A percentile compares a stretch with the other conserved stretches of the same genome.
Conservation (phyloP, 192 early-diverging fungal genomes). For the Geosiphon pyriformis region DNA sequence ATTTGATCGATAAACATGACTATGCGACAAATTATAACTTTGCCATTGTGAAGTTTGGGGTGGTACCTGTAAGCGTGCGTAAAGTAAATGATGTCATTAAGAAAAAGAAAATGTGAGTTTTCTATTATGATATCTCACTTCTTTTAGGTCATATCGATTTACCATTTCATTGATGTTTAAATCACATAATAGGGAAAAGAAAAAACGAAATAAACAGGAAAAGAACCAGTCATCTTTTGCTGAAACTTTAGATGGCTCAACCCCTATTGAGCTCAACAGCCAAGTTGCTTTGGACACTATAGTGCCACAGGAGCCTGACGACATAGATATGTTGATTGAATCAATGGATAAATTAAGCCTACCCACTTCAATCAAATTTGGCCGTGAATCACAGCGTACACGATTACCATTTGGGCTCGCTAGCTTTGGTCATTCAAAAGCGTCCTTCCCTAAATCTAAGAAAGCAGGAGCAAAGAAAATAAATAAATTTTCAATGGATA, state of each 20-base stretch:
- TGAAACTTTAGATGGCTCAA: no score
- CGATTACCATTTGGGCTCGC: background rate
- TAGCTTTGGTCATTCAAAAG: no score
- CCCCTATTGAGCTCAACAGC: background rate
- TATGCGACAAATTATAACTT: constrained; percentile 50
- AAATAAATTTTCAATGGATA: no score
- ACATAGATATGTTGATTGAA: background rate
- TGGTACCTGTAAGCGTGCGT: constrained; percentile 26
- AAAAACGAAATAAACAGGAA: no score
- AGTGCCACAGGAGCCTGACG: no score
- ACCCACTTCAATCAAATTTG: constrained; percentile 13
- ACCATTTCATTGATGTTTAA: background rate
- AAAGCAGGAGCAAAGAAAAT: no score
- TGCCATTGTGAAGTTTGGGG: constrained; percentile 37
- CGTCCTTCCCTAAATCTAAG: no score
- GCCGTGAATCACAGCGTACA: background rate
- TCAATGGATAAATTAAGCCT: constrained; percentile 8
- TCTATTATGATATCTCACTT: background rate
- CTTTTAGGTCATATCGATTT: background rate
- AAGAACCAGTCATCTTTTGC: no score
- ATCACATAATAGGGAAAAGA: no score
- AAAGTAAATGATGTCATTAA: background rate
- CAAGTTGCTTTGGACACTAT: background rate
- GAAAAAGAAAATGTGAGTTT: constrained; percentile 5
- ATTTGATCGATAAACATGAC: constrained; percentile 49